Percentiles rank a stretch among this genome's conserved stretches.
Conservation (phyloP, 1,284 basidiomycete species). For the Pascua guehoae region DNA sequence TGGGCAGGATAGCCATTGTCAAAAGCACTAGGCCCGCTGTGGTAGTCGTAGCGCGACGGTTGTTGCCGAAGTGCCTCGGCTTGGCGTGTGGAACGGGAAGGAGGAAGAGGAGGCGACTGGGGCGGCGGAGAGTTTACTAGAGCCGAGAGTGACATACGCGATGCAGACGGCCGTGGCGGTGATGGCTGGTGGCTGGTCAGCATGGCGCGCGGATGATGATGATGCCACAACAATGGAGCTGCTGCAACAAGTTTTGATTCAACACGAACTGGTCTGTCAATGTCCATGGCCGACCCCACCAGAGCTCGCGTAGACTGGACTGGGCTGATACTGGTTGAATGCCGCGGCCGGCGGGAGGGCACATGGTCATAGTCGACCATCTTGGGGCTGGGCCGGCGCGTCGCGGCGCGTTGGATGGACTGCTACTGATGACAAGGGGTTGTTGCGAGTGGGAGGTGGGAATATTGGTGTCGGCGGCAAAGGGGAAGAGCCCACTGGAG, state of each 20-base stretch:
- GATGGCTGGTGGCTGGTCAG: constrained; percentile 9
- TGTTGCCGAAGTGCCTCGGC: background rate
- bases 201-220: background rate
- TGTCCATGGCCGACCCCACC: constrained; percentile 3
- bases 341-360: constrained; percentile 2
- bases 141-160: constrained; percentile 39
- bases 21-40: background rate
- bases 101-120: constrained; percentile 1
- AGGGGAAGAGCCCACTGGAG: too few relatives aligned
- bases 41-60: constrained; percentile 4
- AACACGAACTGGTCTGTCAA: constrained; percentile 12
- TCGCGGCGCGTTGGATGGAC: too few relatives aligned
- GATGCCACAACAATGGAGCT: background rate
- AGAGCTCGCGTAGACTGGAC: constrained; percentile 5
- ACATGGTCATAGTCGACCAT: constrained; percentile 17
- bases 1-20: constrained; percentile 3
- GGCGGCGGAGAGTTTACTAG: constrained; percentile 37
- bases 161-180: constrained; percentile 24
- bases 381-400: too few relatives aligned
- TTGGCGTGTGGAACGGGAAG: constrained; percentile 1
- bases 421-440: too few relatives aligned
- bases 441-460: too few relatives aligned
- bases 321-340: constrained; percentile 15
- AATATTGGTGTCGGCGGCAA: too few relatives aligned
- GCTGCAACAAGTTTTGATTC: background rate